Evolutionary conservation across 225 moss, liverwort and hornwort genomes (phyloP).

Genomic region (Takakia lepidozioides): DNA sequence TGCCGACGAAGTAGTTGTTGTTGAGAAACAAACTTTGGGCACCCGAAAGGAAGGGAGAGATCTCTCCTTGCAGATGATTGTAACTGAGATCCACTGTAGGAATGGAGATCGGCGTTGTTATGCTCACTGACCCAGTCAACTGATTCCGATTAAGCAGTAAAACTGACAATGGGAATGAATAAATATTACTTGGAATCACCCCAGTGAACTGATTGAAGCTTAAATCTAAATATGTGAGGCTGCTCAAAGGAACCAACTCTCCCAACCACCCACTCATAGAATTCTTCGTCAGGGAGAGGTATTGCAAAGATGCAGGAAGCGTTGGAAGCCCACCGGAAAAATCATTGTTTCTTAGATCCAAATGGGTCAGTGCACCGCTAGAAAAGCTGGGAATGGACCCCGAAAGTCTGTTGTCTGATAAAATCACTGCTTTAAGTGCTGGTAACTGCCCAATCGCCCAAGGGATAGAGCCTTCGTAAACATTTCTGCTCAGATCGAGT

Average conservation of each 20-base stretch:
- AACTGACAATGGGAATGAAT: constrained; percentile 20
- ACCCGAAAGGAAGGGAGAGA: constrained; percentile 30
- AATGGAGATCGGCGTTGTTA: constrained; percentile 17
- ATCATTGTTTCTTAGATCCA: constrained; percentile 24
- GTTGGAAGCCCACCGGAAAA: constrained; percentile 13
- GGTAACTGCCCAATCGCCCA: constrained; percentile 8
- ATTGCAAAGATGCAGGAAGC: constrained; percentile 20
- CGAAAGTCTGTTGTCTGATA: constrained; percentile 20
- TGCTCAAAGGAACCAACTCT: constrained; percentile 1
- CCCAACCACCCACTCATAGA: constrained; percentile 14
- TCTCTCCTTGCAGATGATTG: constrained; percentile 24
- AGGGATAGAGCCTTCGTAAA: constrained; percentile 12
- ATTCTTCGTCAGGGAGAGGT: constrained; percentile 27
- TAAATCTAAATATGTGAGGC: constrained; percentile 27
- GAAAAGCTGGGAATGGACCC: constrained; percentile 23
- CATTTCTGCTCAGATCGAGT: constrained; percentile 26
- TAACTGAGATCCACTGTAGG: constrained; percentile 39
- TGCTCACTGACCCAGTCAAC: constrained; percentile 19
- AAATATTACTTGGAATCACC: constrained; percentile 28
- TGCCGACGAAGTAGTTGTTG: constrained; percentile 38
- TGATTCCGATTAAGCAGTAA: constrained; percentile 31
- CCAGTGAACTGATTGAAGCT: constrained; percentile 31
- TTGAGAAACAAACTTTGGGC: constrained; percentile 40
- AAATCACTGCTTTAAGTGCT: constrained; percentile 14
- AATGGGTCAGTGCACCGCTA: constrained; percentile 10